Conservation (phyloP, 139 green algal genomes). For the Deuterostichococcus epilithicus region DNA sequence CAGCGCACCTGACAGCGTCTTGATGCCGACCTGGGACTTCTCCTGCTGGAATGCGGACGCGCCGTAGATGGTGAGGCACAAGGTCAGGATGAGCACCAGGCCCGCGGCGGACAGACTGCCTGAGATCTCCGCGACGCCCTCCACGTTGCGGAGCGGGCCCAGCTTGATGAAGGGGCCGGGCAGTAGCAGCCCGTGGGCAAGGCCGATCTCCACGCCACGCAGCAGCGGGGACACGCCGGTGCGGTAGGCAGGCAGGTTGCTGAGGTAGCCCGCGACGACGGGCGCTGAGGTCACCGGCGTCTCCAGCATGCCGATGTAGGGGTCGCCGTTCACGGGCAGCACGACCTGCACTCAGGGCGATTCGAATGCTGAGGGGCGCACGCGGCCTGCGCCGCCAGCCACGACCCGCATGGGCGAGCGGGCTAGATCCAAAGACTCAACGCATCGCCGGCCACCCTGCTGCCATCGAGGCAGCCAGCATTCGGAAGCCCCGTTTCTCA, state of each 20-base stretch:
- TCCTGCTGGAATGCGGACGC: conserved; percentile 81
- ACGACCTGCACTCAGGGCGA: conserved; percentile 63
- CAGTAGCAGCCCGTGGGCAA: conserved; percentile 94
- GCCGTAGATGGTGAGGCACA: conserved; percentile 91
- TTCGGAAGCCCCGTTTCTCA: background rate
- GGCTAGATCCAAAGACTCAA: background rate
- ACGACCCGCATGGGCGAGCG: background rate
- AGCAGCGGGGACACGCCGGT: conserved; percentile 87
- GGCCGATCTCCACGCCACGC: conserved; percentile 95
- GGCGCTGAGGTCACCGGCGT: conserved; percentile 93
- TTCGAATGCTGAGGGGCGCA: background rate
- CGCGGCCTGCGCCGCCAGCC: background rate
- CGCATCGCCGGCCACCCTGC: conserved; percentile 1
- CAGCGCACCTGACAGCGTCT: conserved; percentile 80
- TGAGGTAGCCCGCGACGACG: conserved; percentile 87
- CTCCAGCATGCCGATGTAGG: conserved; percentile 96
- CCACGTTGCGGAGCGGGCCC: conserved; percentile 81
- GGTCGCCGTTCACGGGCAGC: conserved; percentile 92
- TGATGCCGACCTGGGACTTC: conserved; percentile 60
- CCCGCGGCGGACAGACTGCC: conserved; percentile 83
- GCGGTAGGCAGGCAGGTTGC: conserved; percentile 95
- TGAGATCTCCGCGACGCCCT: conserved; percentile 72
- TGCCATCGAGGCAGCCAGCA: background rate
- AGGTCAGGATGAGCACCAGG: conserved; percentile 89
- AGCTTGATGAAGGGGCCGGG: conserved; percentile 97